Conservation (phyloP, 1,284 basidiomycete genomes). For the Cryptococcus sp. region DNA sequence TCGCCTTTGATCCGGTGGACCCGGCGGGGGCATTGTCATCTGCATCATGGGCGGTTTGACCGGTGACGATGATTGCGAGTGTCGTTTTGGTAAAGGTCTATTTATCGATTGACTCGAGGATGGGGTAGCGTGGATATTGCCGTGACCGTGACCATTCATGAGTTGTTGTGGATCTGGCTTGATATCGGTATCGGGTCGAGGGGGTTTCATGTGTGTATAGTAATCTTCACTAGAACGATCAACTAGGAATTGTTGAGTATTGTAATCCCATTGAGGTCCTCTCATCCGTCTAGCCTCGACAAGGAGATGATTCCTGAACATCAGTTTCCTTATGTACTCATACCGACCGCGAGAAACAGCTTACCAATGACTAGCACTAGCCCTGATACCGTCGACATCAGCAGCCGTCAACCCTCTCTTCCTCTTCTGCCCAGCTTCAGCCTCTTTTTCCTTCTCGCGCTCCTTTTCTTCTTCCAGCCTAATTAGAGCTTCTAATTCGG, state of each 20-base stretch:
- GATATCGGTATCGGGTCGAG: background rate
- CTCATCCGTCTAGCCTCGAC: slow-evolving; percentile 41
- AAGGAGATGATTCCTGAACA: slow-evolving; percentile 43
- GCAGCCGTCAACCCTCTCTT: slow-evolving; percentile 17
- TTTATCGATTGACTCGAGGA: background rate
- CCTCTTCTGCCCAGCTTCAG: slow-evolving; percentile 3
- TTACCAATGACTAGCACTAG: slow-evolving; percentile 35
- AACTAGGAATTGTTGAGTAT: slow-evolving; percentile 40
- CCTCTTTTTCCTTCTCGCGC: slow-evolving; percentile 2
- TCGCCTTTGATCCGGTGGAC: background rate
- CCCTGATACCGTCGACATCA: slow-evolving; percentile 21
- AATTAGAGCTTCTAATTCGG: background rate
- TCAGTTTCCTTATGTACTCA: background rate
- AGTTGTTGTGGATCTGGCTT: background rate
- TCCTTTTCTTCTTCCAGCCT: background rate
- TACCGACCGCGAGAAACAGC: slow-evolving; percentile 1
- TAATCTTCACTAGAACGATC: slow-evolving; percentile 33
- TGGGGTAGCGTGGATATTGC: background rate
- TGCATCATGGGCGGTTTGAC: background rate
- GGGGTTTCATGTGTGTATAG: slow-evolving; percentile 28
- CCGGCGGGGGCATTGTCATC: background rate
- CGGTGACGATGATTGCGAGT: background rate
- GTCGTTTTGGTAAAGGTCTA: background rate
- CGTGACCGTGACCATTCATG: background rate
- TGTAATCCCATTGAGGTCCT: slow-evolving; percentile 48